phyloP scores from a whole-genome alignment of 306 rosid genomes.

The Glycine soja region DNA sequence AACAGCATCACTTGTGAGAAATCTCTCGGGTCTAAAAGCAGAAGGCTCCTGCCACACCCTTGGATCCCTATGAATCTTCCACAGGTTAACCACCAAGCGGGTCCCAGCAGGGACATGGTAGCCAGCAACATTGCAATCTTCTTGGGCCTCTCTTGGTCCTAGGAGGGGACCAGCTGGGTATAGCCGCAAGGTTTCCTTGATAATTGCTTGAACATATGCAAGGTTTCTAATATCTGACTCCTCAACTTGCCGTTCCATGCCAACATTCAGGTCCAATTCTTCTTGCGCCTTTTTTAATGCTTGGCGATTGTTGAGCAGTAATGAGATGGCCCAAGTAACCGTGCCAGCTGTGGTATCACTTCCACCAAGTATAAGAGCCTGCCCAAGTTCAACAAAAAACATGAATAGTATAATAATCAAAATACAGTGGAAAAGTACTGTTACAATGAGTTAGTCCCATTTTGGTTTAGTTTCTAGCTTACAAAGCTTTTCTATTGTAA shows the following conservation, averaged over 20 bases:
- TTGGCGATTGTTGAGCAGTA: constrained; percentile 57
- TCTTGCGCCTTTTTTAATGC: constrained; percentile 56
- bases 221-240: constrained; percentile 59
- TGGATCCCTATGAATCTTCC: constrained; percentile 75
- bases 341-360: constrained; percentile 59
- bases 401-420: neutral
- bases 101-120: constrained; percentile 60
- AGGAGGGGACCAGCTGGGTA: constrained; percentile 67
- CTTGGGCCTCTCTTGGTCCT: constrained; percentile 60
- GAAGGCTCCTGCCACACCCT: constrained; percentile 59
- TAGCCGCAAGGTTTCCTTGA: constrained; percentile 62
- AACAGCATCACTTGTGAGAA: constrained; percentile 41
- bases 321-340: constrained; percentile 63
- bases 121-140: constrained; percentile 61
- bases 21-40: constrained; percentile 60
- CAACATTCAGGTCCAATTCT: constrained; percentile 62
- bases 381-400: neutral
- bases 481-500: neutral
- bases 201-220: constrained; percentile 56
- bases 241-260: constrained; percentile 53
- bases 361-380: constrained; percentile 66
- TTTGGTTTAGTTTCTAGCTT: neutral
- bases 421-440: neutral
- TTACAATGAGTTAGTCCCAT: neutral
- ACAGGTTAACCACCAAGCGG: constrained; percentile 57